A percentile compares a stretch with the other conserved stretches of the same genome.
Conservation (phyloP, 495 filamentous ascomycete species). For the Penicillium coffeae region DNA sequence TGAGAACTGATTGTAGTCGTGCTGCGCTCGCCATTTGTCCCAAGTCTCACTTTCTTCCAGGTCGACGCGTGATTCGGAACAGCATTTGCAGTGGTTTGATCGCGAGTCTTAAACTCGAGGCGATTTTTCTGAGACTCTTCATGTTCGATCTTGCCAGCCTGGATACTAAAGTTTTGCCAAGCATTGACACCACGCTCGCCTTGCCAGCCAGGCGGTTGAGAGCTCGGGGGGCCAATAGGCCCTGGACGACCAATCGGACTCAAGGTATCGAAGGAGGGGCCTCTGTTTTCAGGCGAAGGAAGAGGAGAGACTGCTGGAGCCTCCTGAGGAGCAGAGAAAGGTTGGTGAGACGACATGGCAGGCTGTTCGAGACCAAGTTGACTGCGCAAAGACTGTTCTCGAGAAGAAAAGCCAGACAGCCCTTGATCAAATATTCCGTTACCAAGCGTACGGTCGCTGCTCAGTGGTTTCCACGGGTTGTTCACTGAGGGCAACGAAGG, state of each 20-base stretch:
- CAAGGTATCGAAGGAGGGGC: slow-evolving; percentile 34
- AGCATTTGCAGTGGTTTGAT: background rate
- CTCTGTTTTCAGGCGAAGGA: slow-evolving; percentile 34
- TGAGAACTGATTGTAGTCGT: background rate
- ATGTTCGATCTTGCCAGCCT: slow-evolving; percentile 40
- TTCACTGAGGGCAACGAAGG: slow-evolving; percentile 42
- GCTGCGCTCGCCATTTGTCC: slow-evolving; percentile 20
- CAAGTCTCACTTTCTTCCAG: slow-evolving; percentile 56
- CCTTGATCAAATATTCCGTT: slow-evolving; percentile 75
- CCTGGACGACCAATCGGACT: slow-evolving; percentile 42
- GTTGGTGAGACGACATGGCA: slow-evolving; percentile 24
- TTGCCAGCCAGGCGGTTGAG: slow-evolving; percentile 36
- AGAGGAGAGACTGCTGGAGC: slow-evolving; percentile 27
- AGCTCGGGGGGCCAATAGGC: slow-evolving; percentile 50
- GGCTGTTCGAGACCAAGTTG: slow-evolving; percentile 39
- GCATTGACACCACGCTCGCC: slow-evolving; percentile 35
- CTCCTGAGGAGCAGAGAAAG: slow-evolving; percentile 35
- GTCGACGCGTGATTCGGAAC: background rate
- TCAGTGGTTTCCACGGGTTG: slow-evolving; percentile 74
- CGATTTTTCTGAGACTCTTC: slow-evolving; percentile 37
- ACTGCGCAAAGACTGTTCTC: slow-evolving; percentile 37
- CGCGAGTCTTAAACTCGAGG: slow-evolving; percentile 46
- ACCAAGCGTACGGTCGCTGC: slow-evolving; percentile 64
- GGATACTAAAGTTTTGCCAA: slow-evolving; percentile 49
- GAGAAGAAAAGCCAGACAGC: slow-evolving; percentile 44